A percentile compares a stretch with the other conserved stretches of the same genome.
Evolutionary conservation across 2,329 filamentous ascomycete genomes (phyloP).

Genomic region (Stromatinia cepivora): DNA sequence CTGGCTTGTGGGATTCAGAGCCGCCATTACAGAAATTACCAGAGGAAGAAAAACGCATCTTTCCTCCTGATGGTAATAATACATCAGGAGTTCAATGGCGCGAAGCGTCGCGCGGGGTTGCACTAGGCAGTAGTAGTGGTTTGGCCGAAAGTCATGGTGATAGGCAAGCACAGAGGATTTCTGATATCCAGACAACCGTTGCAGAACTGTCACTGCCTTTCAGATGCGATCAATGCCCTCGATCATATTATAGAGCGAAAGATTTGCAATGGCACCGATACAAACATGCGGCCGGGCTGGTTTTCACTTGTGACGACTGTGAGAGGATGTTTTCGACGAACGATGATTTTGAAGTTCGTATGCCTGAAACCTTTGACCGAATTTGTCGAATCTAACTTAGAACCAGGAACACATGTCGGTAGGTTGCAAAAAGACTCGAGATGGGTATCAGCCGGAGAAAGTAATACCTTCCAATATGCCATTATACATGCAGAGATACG

Average conservation of each 20-base stretch:
- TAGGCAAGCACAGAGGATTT: background rate
- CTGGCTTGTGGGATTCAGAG: background rate
- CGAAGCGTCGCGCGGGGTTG: too few relatives aligned
- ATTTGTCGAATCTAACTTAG: background rate
- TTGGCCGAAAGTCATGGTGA: background rate
- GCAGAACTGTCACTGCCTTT: background rate
- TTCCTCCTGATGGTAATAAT: background rate
- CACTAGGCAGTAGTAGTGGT: background rate
- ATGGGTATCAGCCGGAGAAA: background rate
- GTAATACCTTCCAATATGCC: background rate
- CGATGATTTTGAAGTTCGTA: conserved; percentile 11
- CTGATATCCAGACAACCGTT: background rate
- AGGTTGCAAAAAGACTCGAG: background rate
- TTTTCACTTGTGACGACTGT: background rate
- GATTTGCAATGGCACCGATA: conserved; percentile 10
- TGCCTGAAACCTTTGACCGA: background rate
- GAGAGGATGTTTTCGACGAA: conserved; percentile 12
- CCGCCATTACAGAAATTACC: background rate
- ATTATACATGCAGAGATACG: background rate
- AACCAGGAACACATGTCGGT: background rate
- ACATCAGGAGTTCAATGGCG: background rate
- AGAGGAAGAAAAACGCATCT: background rate
- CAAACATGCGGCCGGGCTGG: background rate
- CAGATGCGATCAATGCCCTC: background rate
- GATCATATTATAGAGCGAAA: background rate